Conservation (phyloP, 2,329 filamentous ascomycete genomes). For the Fusarium nelsonii region DNA sequence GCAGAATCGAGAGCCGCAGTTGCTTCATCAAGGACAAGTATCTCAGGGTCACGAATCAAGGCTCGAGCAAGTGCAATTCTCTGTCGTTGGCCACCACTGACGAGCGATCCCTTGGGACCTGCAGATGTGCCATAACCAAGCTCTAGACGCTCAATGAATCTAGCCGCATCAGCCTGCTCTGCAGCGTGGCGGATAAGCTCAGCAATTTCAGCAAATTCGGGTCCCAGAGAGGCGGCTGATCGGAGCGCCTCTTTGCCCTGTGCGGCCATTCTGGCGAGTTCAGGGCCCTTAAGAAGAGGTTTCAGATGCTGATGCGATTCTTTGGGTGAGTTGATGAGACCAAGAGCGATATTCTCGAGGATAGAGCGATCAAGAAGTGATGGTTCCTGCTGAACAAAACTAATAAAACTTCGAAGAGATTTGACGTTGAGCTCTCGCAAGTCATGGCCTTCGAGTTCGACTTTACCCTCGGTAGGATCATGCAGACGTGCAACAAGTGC, state of each 20-base stretch:
- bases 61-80: conserved; percentile 69
- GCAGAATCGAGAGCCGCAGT: conserved; percentile 71
- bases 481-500: conserved; percentile 68
- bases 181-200: conserved; percentile 64
- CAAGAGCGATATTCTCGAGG: conserved; percentile 65
- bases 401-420: conserved; percentile 56
- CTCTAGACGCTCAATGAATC: conserved; percentile 66
- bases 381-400: conserved; percentile 60
- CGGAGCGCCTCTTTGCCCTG: conserved; percentile 63
- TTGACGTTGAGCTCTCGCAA: conserved; percentile 62
- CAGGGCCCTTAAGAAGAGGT: conserved; percentile 59
- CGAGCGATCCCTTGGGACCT: conserved; percentile 65
- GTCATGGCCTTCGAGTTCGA: conserved; percentile 61
- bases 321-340: conserved; percentile 50
- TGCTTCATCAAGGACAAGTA: conserved; percentile 71
- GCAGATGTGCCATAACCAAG: conserved; percentile 66
- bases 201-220: conserved; percentile 61
- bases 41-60: conserved; percentile 66
- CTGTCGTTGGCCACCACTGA: conserved; percentile 71
- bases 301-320: conserved; percentile 57
- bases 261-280: conserved; percentile 63
- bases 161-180: conserved; percentile 68
- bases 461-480: conserved; percentile 62
- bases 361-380: conserved; percentile 60
- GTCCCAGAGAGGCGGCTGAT: conserved; percentile 58